Conservation (phyloP, 176 grass and related monocot species). For the Carex scoparia region DNA sequence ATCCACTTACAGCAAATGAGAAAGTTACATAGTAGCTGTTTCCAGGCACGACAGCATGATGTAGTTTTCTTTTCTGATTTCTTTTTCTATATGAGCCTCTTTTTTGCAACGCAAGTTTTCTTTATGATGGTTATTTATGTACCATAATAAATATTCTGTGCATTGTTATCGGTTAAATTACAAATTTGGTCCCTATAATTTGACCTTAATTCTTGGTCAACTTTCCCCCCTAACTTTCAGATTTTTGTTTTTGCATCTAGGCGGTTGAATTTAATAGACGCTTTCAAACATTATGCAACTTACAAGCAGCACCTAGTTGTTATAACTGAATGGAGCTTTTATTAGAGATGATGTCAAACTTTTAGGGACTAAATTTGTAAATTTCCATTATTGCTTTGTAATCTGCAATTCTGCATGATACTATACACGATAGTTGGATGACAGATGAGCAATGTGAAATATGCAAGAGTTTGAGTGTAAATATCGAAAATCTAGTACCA, state of each 20-base stretch:
- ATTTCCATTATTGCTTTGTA: conserved; percentile 9
- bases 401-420: background rate
- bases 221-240: background rate
- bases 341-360: background rate
- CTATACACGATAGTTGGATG: background rate
- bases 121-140: conserved; percentile 26
- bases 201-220: background rate
- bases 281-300: background rate
- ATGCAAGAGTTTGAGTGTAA: conserved; percentile 15
- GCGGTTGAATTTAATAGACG: background rate
- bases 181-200: conserved; percentile 23
- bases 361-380: conserved; percentile 25
- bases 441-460: background rate
- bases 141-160: conserved; percentile 20
- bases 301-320: conserved; percentile 8
- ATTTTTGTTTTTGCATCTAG: background rate
- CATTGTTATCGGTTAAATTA: conserved; percentile 26
- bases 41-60: conserved; percentile 5
- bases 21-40: conserved; percentile 19
- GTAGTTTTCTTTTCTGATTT: conserved; percentile 8
- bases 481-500: background rate
- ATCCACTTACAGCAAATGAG: conserved; percentile 21
- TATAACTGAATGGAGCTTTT: background rate
- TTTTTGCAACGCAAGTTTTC: conserved; percentile 9
- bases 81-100: conserved; percentile 16